Conservation (phyloP, 495 filamentous ascomycete species). For the Penicillium flavigenum region DNA sequence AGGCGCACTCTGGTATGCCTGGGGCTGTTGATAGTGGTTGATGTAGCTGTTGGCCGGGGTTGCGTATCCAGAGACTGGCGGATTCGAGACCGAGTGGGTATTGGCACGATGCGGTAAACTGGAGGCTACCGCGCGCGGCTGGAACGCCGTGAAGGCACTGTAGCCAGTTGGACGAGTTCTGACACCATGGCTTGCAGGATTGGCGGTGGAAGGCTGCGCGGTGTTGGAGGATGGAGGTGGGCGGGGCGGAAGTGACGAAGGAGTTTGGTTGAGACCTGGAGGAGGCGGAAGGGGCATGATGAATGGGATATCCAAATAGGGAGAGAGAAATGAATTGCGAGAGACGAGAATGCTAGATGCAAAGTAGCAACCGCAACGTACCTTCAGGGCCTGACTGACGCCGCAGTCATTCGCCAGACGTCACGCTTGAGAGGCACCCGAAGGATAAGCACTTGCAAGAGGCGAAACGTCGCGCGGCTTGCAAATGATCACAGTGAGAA, state of each 20-base stretch:
- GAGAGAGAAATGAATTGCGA: slow-evolving; percentile 14
- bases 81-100: slow-evolving; percentile 44
- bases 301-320: slow-evolving; percentile 61
- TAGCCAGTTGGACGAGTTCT: slow-evolving; percentile 35
- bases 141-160: slow-evolving; percentile 56
- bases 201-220: slow-evolving; percentile 45
- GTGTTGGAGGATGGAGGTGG: slow-evolving; percentile 65
- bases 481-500: not conserved
- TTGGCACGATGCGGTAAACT: slow-evolving; percentile 44
- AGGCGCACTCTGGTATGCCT: slow-evolving; percentile 45
- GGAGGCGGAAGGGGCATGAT: slow-evolving; percentile 94
- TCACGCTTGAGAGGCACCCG: slow-evolving; percentile 36
- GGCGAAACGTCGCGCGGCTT: not conserved
- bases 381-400: slow-evolving; percentile 53
- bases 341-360: slow-evolving; percentile 37
- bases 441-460: slow-evolving; percentile 5
- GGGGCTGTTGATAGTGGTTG: slow-evolving; percentile 35
- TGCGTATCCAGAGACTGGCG: slow-evolving; percentile 45
- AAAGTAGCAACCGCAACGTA: slow-evolving; percentile 53
- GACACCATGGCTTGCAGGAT: slow-evolving; percentile 40
- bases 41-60: slow-evolving; percentile 37
- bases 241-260: slow-evolving; percentile 76
- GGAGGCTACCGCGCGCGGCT: slow-evolving; percentile 62
- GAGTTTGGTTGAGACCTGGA: slow-evolving; percentile 76
- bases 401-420: slow-evolving; percentile 41